A percentile compares a stretch with the other conserved stretches of the same genome.
Conservation (phyloP, 306 rosid genomes). For the Senna siamea region DNA sequence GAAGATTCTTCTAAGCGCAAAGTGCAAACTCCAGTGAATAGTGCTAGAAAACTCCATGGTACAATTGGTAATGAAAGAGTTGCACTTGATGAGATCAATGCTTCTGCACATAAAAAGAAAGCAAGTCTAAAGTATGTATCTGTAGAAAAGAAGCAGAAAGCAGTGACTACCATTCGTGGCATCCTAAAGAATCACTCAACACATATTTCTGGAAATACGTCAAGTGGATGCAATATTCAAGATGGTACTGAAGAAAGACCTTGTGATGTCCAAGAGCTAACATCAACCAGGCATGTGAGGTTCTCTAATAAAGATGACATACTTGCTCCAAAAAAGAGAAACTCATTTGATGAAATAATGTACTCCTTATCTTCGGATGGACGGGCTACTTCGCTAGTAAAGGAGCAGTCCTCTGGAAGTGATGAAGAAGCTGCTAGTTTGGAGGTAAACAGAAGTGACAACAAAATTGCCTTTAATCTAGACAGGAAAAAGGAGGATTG, state of each 20-base stretch:
- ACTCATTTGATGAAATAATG: conserved; percentile 49
- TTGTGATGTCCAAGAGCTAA: conserved; percentile 43
- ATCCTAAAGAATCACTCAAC: conserved; percentile 59
- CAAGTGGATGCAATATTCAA: conserved; percentile 43
- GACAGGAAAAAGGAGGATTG: conserved; percentile 50
- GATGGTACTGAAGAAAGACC: conserved; percentile 45
- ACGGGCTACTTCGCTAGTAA: conserved; percentile 50
- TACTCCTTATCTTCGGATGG: conserved; percentile 52
- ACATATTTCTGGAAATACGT: conserved; percentile 48
- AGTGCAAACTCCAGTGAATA: conserved; percentile 47
- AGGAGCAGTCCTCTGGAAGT: conserved; percentile 52
- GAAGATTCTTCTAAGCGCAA: conserved; percentile 50
- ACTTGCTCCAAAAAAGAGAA: conserved; percentile 50
- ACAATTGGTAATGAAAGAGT: conserved; percentile 40
- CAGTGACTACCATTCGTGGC: conserved; percentile 53
- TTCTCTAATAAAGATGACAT: conserved; percentile 60
- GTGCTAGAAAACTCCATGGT: conserved; percentile 54
- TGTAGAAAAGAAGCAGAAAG: conserved; percentile 47
- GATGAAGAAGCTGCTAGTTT: conserved; percentile 51
- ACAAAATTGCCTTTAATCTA: conserved; percentile 28
- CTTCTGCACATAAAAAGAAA: conserved; percentile 51
- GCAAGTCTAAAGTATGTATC: conserved; percentile 48
- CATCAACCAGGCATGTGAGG: conserved; percentile 54
- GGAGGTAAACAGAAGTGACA: conserved; percentile 48
- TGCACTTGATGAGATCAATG: conserved; percentile 46